phyloP scores from a whole-genome alignment of 2,329 filamentous ascomycete species.

The Hirsutella thompsonii region DNA sequence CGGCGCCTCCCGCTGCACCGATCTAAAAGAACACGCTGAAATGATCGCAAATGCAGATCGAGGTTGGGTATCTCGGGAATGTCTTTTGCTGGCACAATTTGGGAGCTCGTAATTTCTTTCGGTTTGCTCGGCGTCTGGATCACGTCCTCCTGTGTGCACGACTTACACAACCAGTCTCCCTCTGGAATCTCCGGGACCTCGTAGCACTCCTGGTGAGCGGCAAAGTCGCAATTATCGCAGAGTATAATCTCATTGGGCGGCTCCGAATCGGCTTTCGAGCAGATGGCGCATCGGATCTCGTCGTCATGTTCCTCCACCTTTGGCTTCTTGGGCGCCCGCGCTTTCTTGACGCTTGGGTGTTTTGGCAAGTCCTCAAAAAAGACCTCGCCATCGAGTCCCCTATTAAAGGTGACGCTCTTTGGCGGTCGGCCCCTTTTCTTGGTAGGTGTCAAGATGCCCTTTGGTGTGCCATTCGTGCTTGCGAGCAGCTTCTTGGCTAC shows the following conservation, averaged over 20 bases:
- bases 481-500: not conserved
- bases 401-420: slow-evolving; percentile 43
- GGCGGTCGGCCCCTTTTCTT: slow-evolving; percentile 28
- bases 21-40: slow-evolving; percentile 45
- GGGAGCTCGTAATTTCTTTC: slow-evolving; percentile 6
- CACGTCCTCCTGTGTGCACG: slow-evolving; percentile 37
- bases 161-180: slow-evolving; percentile 50
- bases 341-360: slow-evolving; percentile 16
- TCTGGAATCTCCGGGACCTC: slow-evolving; percentile 42
- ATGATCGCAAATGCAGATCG: slow-evolving; percentile 36
- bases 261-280: slow-evolving; percentile 41
- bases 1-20: slow-evolving; percentile 43
- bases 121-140: slow-evolving; percentile 17
- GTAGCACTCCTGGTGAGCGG: slow-evolving; percentile 50
- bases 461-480: slow-evolving; percentile 21
- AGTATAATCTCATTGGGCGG: slow-evolving; percentile 49
- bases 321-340: slow-evolving; percentile 13
- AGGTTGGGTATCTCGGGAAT: slow-evolving; percentile 42
- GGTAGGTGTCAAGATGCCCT: slow-evolving; percentile 43
- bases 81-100: slow-evolving; percentile 12
- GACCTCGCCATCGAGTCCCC: slow-evolving; percentile 27
- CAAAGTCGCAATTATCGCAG: slow-evolving; percentile 51
- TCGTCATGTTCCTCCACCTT: slow-evolving; percentile 25
- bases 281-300: slow-evolving; percentile 45
- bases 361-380: slow-evolving; percentile 39